Percentiles rank a stretch among this genome's conserved stretches.
phyloP scores from a whole-genome alignment of 1,284 basidiomycete genomes.

The Xanthoconium separans region DNA sequence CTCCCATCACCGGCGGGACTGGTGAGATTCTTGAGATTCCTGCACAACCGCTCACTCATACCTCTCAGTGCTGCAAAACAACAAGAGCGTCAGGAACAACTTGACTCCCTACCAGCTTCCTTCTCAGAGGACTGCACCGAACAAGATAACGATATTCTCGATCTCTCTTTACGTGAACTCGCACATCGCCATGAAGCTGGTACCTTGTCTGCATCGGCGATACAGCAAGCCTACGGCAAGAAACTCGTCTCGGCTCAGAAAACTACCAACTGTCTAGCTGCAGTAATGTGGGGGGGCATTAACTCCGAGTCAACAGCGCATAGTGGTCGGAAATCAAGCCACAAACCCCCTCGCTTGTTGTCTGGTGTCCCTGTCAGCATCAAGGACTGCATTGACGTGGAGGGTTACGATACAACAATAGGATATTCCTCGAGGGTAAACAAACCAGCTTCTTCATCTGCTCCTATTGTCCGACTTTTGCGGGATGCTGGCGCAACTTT shows the following conservation, averaged over 20 bases:
- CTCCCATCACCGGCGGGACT: slow-evolving; percentile 29
- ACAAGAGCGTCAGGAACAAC: slow-evolving; percentile 20
- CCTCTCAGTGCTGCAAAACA: slow-evolving; percentile 24
- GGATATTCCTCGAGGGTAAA: slow-evolving; percentile 47
- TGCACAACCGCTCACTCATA: neutral
- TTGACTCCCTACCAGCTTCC: slow-evolving; percentile 23
- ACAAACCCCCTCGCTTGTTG: slow-evolving; percentile 9
- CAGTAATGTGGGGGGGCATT: slow-evolving; percentile 15
- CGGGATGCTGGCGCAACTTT: slow-evolving; percentile 49
- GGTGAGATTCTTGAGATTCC: slow-evolving; percentile 21
- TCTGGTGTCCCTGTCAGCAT: slow-evolving; percentile 34
- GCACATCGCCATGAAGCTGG: slow-evolving; percentile 23
- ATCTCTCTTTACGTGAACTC: slow-evolving; percentile 28
- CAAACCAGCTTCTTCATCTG: slow-evolving; percentile 36
- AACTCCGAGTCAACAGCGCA: neutral
- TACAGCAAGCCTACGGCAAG: slow-evolving; percentile 33
- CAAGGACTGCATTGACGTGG: slow-evolving; percentile 38
- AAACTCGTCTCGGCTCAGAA: slow-evolving; percentile 33
- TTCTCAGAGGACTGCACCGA: slow-evolving; percentile 28
- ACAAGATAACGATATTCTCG: slow-evolving; percentile 27
- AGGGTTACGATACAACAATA: slow-evolving; percentile 48
- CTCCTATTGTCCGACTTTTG: slow-evolving; percentile 44
- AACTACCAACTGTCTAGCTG: slow-evolving; percentile 34
- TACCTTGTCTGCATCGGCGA: slow-evolving; percentile 20
- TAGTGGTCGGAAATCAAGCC: neutral